Evolutionary conservation across 179 eudicot genomes (phyloP), one percentile per base, ranked within the genome.

Genomic region (Gypsophila paniculata): DNA sequence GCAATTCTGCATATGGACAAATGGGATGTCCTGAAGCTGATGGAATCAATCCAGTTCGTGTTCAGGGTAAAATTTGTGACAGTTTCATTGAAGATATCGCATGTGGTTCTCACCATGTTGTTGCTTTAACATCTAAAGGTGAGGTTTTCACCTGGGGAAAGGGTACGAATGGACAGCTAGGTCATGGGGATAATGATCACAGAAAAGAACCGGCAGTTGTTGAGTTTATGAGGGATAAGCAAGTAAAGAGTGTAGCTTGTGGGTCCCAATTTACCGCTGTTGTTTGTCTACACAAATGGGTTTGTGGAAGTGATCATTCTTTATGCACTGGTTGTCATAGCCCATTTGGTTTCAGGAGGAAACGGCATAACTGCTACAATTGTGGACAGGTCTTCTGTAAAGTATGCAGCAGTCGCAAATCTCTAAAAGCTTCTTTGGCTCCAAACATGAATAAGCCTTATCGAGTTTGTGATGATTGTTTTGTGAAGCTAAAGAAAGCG

Each of bases 381-480:
- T 93, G 98, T 80, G 98, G 98, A 65, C 90, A 84, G 48, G 91
- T 86, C 36, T 89, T 91, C 77, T 93, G 98, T 86, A 91, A 88
- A 78, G 78, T 76, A 48, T 93, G 98, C 83, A 91, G 96, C 84
- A 84, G 78, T 72, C 83, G 71, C 74, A 91, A 87, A 82, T 85
- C 98, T 67, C 68, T 88, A 69, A 89, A 86, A 86, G 96, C 98
- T 79, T 83, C 97, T 44, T 75, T 93, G 74, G 98, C 98, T 74
- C 98, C 96, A 38, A 85, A 80, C 75, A 81, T 77, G 81, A 88
- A 74, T 82, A 93, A 93, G 82, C 90, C 96, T 7, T 93, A 85
- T 73, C 93, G 98, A 74, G 98, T 91, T 53, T 93, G 98, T 80
- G 96, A 93, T 82, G 96, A 91, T 74, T 93, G 98, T 70, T 91